Evolutionary conservation across 139 green algal species (phyloP).

Genomic region (Deuterostichococcus epilithicus): DNA sequence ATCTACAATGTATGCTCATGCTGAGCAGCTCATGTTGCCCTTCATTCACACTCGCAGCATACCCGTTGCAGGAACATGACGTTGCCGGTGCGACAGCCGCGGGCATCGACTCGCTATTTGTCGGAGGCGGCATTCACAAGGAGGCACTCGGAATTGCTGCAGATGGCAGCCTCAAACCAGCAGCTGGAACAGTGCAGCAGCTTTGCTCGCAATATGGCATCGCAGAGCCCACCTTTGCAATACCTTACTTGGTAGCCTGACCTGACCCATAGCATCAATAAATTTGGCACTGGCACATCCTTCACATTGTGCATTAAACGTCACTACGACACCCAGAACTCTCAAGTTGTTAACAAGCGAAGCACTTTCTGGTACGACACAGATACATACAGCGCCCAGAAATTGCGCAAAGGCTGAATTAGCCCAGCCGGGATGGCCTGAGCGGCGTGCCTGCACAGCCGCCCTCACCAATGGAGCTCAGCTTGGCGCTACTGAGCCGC

Average conservation of each 20-base stretch:
- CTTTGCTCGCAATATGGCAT: not conserved
- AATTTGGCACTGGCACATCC: not conserved
- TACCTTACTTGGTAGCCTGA: not conserved
- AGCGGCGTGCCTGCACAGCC: no score
- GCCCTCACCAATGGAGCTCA: no score
- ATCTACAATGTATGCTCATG: no score
- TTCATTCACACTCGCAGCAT: not conserved
- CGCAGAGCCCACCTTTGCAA: not conserved
- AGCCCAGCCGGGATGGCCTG: no score
- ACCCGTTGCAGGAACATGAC: slow-evolving; percentile 68
- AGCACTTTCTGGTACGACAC: no score
- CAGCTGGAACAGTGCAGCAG: not conserved
- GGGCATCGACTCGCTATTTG: slow-evolving; percentile 61
- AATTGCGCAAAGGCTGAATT: no score
- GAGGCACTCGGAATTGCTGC: slow-evolving; percentile 26
- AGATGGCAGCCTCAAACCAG: not conserved
- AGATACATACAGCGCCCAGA: no score
- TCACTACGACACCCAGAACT: not conserved
- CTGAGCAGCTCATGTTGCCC: no score
- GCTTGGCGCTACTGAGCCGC: no score
- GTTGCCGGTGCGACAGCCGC: slow-evolving; percentile 49
- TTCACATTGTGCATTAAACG: no score
- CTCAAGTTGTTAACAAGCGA: no score
- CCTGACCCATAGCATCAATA: no score
- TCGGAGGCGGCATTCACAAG: slow-evolving; percentile 68